Conservation (phyloP, 2,329 filamentous ascomycete species). For the Beauveria asiatica region DNA sequence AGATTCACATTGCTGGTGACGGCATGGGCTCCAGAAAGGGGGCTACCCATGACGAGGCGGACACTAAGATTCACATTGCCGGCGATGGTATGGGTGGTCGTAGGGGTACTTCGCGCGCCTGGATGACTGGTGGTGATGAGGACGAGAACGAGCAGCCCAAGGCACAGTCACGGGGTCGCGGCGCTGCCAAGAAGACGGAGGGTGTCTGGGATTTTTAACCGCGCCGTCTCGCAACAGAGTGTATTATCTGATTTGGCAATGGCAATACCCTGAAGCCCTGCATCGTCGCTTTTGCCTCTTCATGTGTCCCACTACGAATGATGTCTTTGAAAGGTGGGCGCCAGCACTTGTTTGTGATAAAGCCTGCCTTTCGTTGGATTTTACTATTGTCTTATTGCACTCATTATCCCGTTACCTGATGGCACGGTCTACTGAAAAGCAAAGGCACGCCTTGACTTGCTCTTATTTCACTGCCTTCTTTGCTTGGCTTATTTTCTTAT, state of each 20-base stretch:
- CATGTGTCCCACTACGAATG: not conserved
- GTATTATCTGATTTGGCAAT: not conserved
- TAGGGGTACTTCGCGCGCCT: conserved; percentile 45
- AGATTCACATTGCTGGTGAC: conserved; percentile 45
- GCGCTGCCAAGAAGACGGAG: conserved; percentile 24
- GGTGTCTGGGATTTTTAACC: conserved; percentile 41
- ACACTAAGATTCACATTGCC: conserved; percentile 34
- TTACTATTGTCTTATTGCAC: not conserved
- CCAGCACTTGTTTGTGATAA: not conserved
- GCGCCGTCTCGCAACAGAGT: not conserved
- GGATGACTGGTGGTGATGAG: conserved; percentile 38
- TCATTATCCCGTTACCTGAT: not conserved
- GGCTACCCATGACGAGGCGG: conserved; percentile 37
- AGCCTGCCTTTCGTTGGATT: not conserved
- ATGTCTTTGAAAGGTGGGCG: not conserved
- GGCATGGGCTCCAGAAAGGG: conserved; percentile 58
- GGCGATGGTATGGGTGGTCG: conserved; percentile 61
- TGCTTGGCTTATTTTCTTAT: not conserved
- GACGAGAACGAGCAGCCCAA: conserved; percentile 17
- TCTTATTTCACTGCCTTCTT: not conserved
- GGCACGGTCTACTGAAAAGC: not conserved
- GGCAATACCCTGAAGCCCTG: not conserved
- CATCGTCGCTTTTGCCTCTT: not conserved
- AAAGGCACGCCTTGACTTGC: not conserved
- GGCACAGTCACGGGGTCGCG: conserved; percentile 28